Evolutionary conservation across 148 eudicot species (phyloP), one percentile per base, ranked within the genome.

Genomic region (Persicaria tinctoria): DNA sequence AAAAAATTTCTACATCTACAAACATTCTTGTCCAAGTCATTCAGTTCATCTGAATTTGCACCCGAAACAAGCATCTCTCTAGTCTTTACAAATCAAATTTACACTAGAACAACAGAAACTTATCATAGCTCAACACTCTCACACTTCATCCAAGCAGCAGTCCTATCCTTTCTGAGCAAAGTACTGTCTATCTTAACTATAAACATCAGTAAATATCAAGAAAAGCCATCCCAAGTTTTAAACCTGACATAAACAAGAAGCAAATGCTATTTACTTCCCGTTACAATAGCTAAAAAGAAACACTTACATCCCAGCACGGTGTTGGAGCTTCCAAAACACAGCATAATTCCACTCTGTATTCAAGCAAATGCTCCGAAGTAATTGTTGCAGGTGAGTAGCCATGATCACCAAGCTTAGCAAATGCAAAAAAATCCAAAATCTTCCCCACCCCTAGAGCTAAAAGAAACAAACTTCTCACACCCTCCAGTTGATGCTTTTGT

Each of bases 291-390:
- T 41, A 47, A 66, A 32, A 62, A 54, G 44, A 11, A 53, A 73
- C 72, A 83, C 97, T 89, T 82, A 92, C 97, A 92, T 90, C 84
- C 78, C 84, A 60, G 90, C 76, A 54, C 72, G 89, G 84, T 91
- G 95, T 74, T 88, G 78, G 83, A 91, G 87, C 86, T 86, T 93
- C 98, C 98, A 93, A 64, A 91, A 89, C 44, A 93, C 91, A 1
- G 95, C 93, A 44, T 91, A 93, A 78, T 82, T 83, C 98, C 98
- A 93, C 51, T 79, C 89, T 46, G 85, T 77, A 59, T 87, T 80
- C 73, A 82, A 83, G 80, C 98, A 93, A 55, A 93, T 77, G 82
- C 83, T 77, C 86, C 82, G 86, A 76, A 93, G 93, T 78, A 78
- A 79, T 85, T 86, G 87, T 44, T 84, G 92, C 84, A 91, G 83